Evolutionary conservation across 805 yeast species (phyloP).

Genomic region (Starmerella ratchasimensis): DNA sequence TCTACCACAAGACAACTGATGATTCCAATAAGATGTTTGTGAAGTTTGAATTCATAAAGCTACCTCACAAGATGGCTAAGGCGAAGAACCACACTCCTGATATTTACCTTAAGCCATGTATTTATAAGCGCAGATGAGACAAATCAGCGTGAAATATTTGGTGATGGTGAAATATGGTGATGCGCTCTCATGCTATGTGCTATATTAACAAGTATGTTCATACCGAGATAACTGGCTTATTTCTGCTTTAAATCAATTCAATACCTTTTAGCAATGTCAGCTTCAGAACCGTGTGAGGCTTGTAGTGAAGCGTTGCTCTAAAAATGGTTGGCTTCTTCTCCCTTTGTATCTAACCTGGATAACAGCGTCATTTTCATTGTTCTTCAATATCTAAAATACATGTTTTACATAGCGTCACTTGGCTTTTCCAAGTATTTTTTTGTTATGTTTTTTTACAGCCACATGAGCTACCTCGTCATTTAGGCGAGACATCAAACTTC

Average conservation of each 20-base stretch:
- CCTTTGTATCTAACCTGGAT: too few species aligned
- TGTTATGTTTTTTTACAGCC: neutral
- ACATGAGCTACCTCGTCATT: conserved; percentile 8
- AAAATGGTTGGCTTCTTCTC: too few species aligned
- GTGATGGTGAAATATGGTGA: too few species aligned
- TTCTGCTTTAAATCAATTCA: too few species aligned
- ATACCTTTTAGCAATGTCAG: too few species aligned
- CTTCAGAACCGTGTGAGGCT: too few species aligned
- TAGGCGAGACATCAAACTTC: conserved; percentile 69
- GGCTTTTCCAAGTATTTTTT: neutral
- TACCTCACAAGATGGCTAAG: conserved; percentile 32
- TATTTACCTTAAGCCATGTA: conserved; percentile 75
- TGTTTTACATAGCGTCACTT: neutral
- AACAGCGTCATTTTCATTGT: neutral
- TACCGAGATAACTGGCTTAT: too few species aligned
- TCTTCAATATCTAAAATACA: neutral
- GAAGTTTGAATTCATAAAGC: conserved; percentile 80
- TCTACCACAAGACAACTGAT: conserved; percentile 79
- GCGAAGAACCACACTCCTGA: conserved; percentile 53
- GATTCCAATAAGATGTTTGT: conserved; percentile 85
- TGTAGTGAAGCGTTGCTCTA: too few species aligned
- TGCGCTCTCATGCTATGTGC: too few species aligned
- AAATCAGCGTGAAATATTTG: too few species aligned
- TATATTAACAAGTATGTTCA: too few species aligned
- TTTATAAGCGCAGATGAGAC: conserved; percentile 47